Base-by-base conservation (phyloP, 2,329 filamentous ascomycete genomes). In the Aspergillus pseudonomiae region DNA sequence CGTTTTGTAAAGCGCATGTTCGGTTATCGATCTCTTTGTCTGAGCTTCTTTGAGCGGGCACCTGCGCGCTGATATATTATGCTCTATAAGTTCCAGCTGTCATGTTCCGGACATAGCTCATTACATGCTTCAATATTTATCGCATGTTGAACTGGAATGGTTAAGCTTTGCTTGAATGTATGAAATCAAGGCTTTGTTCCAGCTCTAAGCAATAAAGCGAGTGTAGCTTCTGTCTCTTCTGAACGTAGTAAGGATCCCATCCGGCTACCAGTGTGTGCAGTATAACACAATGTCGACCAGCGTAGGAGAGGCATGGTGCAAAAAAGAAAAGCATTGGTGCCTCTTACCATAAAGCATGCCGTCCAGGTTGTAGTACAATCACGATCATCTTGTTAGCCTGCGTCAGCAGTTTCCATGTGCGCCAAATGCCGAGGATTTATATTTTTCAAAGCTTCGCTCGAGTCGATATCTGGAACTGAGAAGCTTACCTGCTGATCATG, bases 1-100 rank as follows among this genome's bases (percentile, higher is more conserved):
- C 39, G 45, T 58, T 59, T 50, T 59, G 57, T 24, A 41, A 53
- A 48, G 46, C 58, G 36, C 43, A 56, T 59, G 56, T 62, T 62
- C 39, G 46, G 34, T 32, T 55, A 63, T 57, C 45, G 41, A 43
- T 52, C 53, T 41, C 43, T 41, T 41, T 55, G 41, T 43, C 45
- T 39, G 24, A 56, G 46, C 24, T 26, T 52, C 39, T 30, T 55
- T 36, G 50, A 55, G 48, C 55, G 64, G 56, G 59, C 58, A 61
- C 48, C 19, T 63, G 24, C 55, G 55, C 55, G 41, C 61, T 53
- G 52, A 21, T 41, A 32, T 30, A 34, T 55, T 21, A 59, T 58
- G 60, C 24, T n/a, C n/a, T 34, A 19, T 34, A 34, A 41, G 26
- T 16, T 26, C 7, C 32, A 55, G 26, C 11, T 53, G 36, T 60